These are phyloP conservation scores for Acacia melanoxylon DNA, from an alignment of 306 rosid species.

Conservation along the genomic window DNA sequence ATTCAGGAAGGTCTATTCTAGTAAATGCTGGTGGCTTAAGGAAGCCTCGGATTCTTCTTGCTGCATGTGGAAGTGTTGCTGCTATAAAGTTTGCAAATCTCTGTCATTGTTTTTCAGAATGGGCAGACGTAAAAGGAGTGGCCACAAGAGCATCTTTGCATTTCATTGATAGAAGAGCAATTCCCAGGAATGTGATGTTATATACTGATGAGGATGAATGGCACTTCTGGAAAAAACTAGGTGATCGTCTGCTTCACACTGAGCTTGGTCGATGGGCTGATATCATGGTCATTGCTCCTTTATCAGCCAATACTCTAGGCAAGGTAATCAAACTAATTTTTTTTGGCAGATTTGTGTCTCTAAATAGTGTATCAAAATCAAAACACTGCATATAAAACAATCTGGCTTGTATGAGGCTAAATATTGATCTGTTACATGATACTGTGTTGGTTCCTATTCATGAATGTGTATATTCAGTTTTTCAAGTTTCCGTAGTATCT, in stretches of 20 bases:
- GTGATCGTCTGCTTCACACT: constrained; percentile 72
- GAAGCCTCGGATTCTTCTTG: constrained; percentile 80
- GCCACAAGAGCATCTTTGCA: constrained; percentile 57
- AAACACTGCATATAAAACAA: background rate
- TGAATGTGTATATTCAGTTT: constrained; percentile 12
- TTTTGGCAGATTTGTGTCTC: constrained; percentile 16
- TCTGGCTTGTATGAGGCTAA: background rate
- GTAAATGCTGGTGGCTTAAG: constrained; percentile 40
- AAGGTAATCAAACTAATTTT: constrained; percentile 59
- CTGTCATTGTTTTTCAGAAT: constrained; percentile 55
- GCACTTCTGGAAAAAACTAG: constrained; percentile 63
- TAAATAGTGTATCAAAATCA: constrained; percentile 2
- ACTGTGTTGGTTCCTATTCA: background rate
- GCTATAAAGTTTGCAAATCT: constrained; percentile 62
- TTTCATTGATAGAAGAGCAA: constrained; percentile 54
- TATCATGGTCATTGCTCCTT: constrained; percentile 81
- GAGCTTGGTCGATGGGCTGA: constrained; percentile 90
- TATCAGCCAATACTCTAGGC: constrained; percentile 84
- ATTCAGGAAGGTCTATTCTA: constrained; percentile 32
- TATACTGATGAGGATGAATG: constrained; percentile 68
- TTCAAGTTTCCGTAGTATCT: constrained; percentile 9
- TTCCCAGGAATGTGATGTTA: constrained; percentile 44
- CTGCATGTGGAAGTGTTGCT: constrained; percentile 81
- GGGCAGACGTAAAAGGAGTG: constrained; percentile 81
- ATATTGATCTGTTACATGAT: background rate